Evolutionary conservation across 176 grass and related monocot genomes (phyloP), one percentile per base, ranked within the genome.

Genomic region (Thalia dealbata): DNA sequence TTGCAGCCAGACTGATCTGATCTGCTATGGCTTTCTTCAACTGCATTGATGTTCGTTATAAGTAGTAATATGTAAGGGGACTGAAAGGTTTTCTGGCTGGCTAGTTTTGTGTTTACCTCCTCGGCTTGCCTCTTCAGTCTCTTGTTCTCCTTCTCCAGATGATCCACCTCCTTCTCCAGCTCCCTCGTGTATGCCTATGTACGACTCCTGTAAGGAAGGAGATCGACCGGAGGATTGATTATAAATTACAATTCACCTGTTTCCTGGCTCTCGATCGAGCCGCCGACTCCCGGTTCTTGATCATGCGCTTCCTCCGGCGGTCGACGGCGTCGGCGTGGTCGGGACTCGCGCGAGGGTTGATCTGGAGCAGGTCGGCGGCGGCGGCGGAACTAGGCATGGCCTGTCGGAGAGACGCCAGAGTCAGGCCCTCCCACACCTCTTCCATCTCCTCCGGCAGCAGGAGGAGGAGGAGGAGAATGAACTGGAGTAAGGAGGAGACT

Each of bases 271-370:
- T 50, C 21, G 76, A 78, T 8, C 76, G 51, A 10, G 65, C 62
- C 3, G 76, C 76, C 29, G 76, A 78, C 76, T 78, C 76, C 29
- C 76, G 64, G 28, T 78, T 78, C 51, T 70, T 69, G 21, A 78
- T 70, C 76, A 78, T 70, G 27, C 76, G 50, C 51, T 78, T 78
- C 27, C 59, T 29, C 21, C 65, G 64, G 3, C 65, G 50, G 32
- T 78, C 76, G 7, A 22, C 50, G 64, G 12, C 52, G 21, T 6
- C 16, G 64, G 14, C 30, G 19, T 10, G 12, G 32, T 43, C 38
- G 1, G 32, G 3, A 38, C 4, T 38, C 32, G 32, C 4, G 32
- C 32, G 32, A 38, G 3, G 32, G 32, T 38, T 38, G 1, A 38
- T n/a, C n/a, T n/a, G 32, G 32, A 38, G 32, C 32, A 38, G 32